Evolutionary conservation across 164 flowering plant species (phyloP).

Genomic region (Stephania cephalantha): DNA sequence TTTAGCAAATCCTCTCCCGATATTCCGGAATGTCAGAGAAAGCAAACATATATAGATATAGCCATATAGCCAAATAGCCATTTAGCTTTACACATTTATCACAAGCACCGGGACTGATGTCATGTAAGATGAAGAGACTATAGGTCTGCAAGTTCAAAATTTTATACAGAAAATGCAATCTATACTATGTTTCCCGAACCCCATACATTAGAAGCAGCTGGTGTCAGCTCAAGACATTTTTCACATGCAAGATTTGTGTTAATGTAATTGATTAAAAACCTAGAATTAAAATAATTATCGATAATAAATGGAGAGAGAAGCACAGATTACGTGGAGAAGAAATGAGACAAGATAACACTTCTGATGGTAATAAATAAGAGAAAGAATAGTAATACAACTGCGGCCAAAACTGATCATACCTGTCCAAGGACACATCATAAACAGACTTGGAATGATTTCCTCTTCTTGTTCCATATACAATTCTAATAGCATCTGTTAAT

Average conservation of each 20-base stretch:
- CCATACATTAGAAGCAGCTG: neutral
- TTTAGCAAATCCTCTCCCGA: too few relatives aligned
- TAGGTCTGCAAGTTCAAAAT: too few relatives aligned
- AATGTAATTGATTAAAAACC: neutral
- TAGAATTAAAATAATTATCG: neutral
- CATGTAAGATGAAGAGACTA: too few relatives aligned
- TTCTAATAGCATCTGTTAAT: constrained; percentile 54
- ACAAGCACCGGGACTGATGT: too few relatives aligned
- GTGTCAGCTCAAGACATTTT: neutral
- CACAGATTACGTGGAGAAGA: neutral
- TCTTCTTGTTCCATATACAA: constrained; percentile 46
- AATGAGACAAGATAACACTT: neutral
- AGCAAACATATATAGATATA: too few relatives aligned
- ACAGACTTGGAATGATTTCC: constrained; percentile 31
- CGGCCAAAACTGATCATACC: constrained; percentile 27
- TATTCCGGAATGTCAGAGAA: too few relatives aligned
- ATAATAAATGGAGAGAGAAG: neutral
- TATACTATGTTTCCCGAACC: neutral
- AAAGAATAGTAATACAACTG: neutral
- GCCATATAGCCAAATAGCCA: too few relatives aligned
- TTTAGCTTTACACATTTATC: too few relatives aligned
- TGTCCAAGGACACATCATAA: constrained; percentile 72
- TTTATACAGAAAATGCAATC: neutral
- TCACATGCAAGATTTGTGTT: neutral
- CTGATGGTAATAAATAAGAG: neutral